Evolutionary conservation across 2,329 filamentous ascomycete species (phyloP).

Genomic region (Zelopaecilomyces penicillatus): DNA sequence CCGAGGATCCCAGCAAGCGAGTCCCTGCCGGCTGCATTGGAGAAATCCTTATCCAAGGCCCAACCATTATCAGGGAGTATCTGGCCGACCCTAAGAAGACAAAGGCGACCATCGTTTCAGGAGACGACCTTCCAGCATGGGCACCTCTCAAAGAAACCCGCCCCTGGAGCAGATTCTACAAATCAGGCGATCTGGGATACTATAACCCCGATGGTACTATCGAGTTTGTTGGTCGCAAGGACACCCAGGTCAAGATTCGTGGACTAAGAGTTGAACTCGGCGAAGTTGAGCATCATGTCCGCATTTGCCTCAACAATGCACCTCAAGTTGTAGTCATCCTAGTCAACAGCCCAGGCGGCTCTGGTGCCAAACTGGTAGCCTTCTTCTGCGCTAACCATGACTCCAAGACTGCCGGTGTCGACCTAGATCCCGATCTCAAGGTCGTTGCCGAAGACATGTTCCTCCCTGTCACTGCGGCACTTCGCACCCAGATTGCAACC

Average conservation of each 20-base stretch:
- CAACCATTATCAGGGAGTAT: constrained; percentile 46
- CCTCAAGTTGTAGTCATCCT: too few species aligned
- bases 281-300: not conserved
- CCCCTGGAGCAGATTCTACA: constrained; percentile 6
- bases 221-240: constrained; percentile 14
- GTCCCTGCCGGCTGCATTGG: constrained; percentile 32
- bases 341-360: too few species aligned
- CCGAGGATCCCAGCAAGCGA: constrained; percentile 26
- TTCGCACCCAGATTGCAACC: too few species aligned
- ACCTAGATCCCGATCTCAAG: not conserved
- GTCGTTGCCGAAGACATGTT: not conserved
- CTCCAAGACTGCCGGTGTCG: constrained; percentile 1
- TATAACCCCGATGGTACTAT: constrained; percentile 22
- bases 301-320: too few species aligned
- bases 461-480: too few species aligned
- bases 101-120: constrained; percentile 36
- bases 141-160: constrained; percentile 8
- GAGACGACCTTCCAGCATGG: constrained; percentile 31
- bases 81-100: constrained; percentile 43
- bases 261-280: constrained; percentile 14
- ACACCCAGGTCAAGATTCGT: constrained; percentile 20
- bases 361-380: too few species aligned
- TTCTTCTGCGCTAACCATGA: not conserved
- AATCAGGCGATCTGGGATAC: constrained; percentile 15
- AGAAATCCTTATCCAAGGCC: constrained; percentile 38